Evolutionary conservation across 495 filamentous ascomycete species (phyloP), one percentile per base, ranked within the genome.

Genomic region (Filosporella fistucella): DNA sequence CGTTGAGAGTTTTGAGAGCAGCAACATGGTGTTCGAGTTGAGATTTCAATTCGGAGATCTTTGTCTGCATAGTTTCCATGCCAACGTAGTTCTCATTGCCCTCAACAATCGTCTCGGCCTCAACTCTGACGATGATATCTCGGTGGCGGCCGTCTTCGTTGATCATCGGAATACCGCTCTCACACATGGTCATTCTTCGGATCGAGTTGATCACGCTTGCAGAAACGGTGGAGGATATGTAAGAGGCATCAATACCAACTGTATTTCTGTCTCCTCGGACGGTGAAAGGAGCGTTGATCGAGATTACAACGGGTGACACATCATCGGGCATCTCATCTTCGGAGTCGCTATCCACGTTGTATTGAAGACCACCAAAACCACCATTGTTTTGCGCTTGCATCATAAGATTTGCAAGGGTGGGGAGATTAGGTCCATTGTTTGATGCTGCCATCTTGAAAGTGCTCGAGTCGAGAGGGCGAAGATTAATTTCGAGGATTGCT

Each of bases 91-190:
- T 63, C 16, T 49, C 39, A 4, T 20, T 20, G 3, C 61, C 61
- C 20, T 51, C 54, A 11, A 61, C 33, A 16, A 14, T 38, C 3
- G 57, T 45, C 36, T 54, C 61, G 3, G 58, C 55, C 8, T 40
- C 38, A 22, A 61, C 56, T 18, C 48, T 42, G 24, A 63, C 51
- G 9, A 20, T 28, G 29, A 63, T 52, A 2, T 53, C 53, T 7
- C 61, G 44, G 14, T 58, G 61, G 1, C 40, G 21, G 29, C 61
- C 61, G 33, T 63, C 35, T 11, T 52, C 55, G 45, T 63, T 56
- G 36, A 61, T 52, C 58, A 63, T 59, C 16, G 58, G 58, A 11
- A 63, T 41, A 21, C 55, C 56, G 24, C 49, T 36, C 14, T 23
- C 45, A 21, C 36, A 42, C 21, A 47, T 42, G 40, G 44, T 53